Conservation (phyloP, 169 alveolate species). For the Toxoplasma gondii region DNA sequence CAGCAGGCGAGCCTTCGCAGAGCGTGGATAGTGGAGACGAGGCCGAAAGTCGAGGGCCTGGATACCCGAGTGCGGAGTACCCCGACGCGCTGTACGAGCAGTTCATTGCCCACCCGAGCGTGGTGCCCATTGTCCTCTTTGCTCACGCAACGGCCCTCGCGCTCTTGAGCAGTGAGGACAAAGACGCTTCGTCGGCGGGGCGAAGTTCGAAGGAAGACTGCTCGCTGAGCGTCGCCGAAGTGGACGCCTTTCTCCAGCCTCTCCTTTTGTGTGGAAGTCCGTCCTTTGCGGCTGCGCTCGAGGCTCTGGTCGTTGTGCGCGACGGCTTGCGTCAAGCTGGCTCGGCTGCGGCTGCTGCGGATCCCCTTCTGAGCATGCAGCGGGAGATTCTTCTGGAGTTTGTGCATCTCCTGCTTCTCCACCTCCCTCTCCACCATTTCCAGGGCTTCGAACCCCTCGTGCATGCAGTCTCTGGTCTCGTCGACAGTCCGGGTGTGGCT, state of each 20-base stretch:
- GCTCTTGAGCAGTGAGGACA: background rate
- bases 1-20: background rate
- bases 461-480: background rate
- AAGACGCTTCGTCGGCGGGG: background rate
- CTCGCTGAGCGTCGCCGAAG: constrained; percentile 47
- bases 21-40: background rate
- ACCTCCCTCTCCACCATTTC: constrained; percentile 44
- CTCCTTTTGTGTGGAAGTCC: constrained; percentile 44
- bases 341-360: constrained; percentile 61
- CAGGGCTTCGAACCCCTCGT: constrained; percentile 58
- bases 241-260: constrained; percentile 41
- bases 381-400: constrained; percentile 58
- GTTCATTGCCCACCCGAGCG: constrained; percentile 59
- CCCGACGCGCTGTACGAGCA: constrained; percentile 57
- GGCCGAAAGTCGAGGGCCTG: background rate
- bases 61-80: constrained; percentile 19
- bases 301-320: constrained; percentile 58
- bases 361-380: constrained; percentile 48
- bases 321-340: constrained; percentile 53
- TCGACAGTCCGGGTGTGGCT: background rate
- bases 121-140: constrained; percentile 45
- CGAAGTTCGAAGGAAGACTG: background rate
- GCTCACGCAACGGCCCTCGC: constrained; percentile 66
- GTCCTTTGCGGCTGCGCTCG: constrained; percentile 52
- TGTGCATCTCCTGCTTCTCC: constrained; percentile 33